Percentiles rank a stretch among this genome's conserved stretches.
phyloP scores from a whole-genome alignment of 441 rosid genomes.

The Eruca vesicaria region DNA sequence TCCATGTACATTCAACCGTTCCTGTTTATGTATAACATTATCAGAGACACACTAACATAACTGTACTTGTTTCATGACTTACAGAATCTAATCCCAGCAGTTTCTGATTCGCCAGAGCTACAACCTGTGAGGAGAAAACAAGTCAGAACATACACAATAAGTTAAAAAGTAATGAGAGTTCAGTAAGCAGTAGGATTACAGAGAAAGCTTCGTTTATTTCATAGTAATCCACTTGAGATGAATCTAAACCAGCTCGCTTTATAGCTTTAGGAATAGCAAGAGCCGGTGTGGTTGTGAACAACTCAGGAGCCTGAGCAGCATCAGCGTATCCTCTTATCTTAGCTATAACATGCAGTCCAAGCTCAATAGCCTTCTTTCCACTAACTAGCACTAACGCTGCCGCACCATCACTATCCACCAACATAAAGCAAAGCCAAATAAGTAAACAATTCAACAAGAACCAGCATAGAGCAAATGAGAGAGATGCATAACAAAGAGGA shows the following conservation, averaged over 20 bases:
- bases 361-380: constrained; percentile 75
- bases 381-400: constrained; percentile 90
- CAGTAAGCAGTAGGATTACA: constrained; percentile 31
- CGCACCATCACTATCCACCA: constrained; percentile 81
- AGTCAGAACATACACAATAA: not conserved
- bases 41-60: not conserved
- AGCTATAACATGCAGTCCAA: constrained; percentile 81
- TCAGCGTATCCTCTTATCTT: constrained; percentile 85
- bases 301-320: constrained; percentile 93
- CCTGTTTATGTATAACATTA: constrained; percentile 40
- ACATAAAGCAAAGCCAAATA: constrained; percentile 5
- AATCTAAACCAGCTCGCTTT: constrained; percentile 72
- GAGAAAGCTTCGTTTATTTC: constrained; percentile 98
- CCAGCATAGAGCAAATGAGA: not conserved
- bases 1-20: constrained; percentile 72
- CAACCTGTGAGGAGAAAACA: not conserved
- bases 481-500: constrained; percentile 24
- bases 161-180: not conserved
- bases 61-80: not conserved
- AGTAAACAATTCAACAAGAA: not conserved
- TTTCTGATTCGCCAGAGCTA: not conserved
- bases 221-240: constrained; percentile 86
- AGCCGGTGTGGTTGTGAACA: constrained; percentile 85
- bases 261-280: constrained; percentile 89
- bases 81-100: not conserved